Evolutionary conservation across 306 rosid genomes (phyloP), one percentile per base, ranked within the genome.

Genomic region (Oemleria cerasiformis): DNA sequence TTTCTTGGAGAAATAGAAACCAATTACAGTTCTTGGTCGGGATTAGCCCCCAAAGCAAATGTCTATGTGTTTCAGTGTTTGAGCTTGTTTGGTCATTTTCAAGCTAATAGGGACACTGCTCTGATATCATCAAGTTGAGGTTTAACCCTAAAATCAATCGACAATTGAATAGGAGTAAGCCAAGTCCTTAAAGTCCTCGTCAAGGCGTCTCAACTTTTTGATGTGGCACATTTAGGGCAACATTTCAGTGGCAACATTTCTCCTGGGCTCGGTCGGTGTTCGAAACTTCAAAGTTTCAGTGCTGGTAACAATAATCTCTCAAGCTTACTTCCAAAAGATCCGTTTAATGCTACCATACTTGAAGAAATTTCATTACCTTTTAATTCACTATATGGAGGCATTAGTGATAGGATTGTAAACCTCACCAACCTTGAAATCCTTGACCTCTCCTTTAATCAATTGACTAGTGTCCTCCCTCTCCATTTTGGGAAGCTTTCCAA

Each of bases 291-390:
- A 36, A n/a, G 54, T 54, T 30, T 74, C 2, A 38, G 12, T 4
- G 66, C 66, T 0, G 48, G 67, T 14, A 13, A 55, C 16, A 74
- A 74, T 67, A 44, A 47, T 7, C 58, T 65, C 6, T 16, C 36
- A 5, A 50, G 73, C 34, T 19, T 21, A 12, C 60, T 74, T 44
- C 73, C 73, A 9, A 15, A 19, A 30, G 78, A 74, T 15, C 42
- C 54, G 6, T 66, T 12, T 4, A 9, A 23, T 56, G 59, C 48
- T 13, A 56, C 12, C 8, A 0, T 4, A 21, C 36, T 74, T 0
- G 7, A 43, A 14, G 78, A 74, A 55, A 8, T 66, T 40, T 17
- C 66, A 8, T 10, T 55, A 9, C 72, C 78, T 23, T 4, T 1
- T 0, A 65, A 44, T 64, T 10, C 39, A 4, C 38, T 74, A 0